Percentiles rank a stretch among this genome's conserved stretches.
phyloP scores from a whole-genome alignment of 2,329 filamentous ascomycete genomes.

The Cercospora sojina region DNA sequence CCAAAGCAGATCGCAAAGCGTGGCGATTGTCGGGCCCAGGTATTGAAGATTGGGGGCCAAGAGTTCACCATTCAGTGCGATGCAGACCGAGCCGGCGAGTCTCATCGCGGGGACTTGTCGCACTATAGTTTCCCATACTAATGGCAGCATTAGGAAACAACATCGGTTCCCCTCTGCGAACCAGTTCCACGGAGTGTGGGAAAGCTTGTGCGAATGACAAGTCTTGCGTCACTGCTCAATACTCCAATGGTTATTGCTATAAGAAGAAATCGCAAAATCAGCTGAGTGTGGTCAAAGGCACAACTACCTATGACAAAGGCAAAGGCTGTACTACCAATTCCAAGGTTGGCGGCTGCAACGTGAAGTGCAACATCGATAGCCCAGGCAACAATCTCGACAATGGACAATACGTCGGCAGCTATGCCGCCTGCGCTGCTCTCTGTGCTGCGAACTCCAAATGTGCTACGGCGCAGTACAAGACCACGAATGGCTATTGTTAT shows the following conservation, averaged over 20 bases:
- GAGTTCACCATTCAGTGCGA: not conserved
- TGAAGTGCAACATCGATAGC: not conserved
- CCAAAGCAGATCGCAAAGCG: not conserved
- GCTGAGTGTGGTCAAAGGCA: not conserved
- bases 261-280: not conserved
- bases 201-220: not conserved
- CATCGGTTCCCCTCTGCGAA: not conserved
- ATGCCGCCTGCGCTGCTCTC: not conserved
- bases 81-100: not conserved
- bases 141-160: not conserved
- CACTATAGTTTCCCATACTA: not conserved
- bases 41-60: not conserved
- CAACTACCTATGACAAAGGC: not conserved
- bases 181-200: not conserved
- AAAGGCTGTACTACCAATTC: not conserved
- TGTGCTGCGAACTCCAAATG: not conserved
- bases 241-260: not conserved
- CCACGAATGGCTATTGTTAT: not conserved
- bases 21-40: not conserved
- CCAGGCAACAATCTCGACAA: constrained; percentile 1
- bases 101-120: not conserved
- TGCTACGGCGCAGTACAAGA: not conserved
- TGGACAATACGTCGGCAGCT: not conserved
- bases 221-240: not conserved
- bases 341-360: not conserved